These are phyloP conservation scores for Diospyros kaki DNA, from an alignment of 148 eudicot genomes.

Conservation along the genomic window DNA sequence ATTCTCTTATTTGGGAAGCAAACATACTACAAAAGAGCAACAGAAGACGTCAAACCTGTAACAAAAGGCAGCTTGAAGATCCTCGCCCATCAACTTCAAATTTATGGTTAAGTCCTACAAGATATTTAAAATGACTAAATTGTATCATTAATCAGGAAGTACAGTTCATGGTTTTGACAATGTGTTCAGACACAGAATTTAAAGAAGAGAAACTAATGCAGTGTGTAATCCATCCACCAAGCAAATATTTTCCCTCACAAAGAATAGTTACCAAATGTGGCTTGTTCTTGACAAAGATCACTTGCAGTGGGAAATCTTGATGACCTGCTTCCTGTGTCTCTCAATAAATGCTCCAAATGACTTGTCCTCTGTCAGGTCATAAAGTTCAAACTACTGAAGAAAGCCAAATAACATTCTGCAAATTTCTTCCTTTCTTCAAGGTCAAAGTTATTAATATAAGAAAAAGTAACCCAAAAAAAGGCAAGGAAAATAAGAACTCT, in stretches of 20 bases:
- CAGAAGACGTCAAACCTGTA: conserved; percentile 42
- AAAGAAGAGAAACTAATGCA: conserved; percentile 1
- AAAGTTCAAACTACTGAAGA: not conserved
- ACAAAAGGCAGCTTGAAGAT: conserved; percentile 28
- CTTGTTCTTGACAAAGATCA: conserved; percentile 20
- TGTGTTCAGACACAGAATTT: not conserved
- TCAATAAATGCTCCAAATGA: conserved; percentile 35
- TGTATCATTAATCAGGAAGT: not conserved
- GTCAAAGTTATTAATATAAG: not conserved
- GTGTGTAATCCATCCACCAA: conserved; percentile 5
- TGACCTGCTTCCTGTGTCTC: conserved; percentile 24
- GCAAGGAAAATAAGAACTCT: not conserved
- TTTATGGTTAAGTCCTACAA: conserved; percentile 37
- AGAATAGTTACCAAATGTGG: conserved; percentile 19
- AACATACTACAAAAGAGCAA: not conserved
- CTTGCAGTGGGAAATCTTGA: conserved; percentile 19
- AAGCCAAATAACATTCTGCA: not conserved
- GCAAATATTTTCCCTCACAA: not conserved
- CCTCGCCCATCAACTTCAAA: conserved; percentile 18
- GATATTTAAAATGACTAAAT: not conserved
- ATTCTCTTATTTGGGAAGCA: too few species aligned
- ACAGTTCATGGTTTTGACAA: not conserved
- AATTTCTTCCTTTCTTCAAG: not conserved
- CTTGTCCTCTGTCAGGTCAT: conserved; percentile 41
- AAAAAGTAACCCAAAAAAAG: not conserved